A percentile compares a stretch with the other conserved stretches of the same genome.
These are phyloP conservation scores for Ganoderma resinaceum DNA, from an alignment of 1,284 basidiomycete species.

Conservation along the genomic window DNA sequence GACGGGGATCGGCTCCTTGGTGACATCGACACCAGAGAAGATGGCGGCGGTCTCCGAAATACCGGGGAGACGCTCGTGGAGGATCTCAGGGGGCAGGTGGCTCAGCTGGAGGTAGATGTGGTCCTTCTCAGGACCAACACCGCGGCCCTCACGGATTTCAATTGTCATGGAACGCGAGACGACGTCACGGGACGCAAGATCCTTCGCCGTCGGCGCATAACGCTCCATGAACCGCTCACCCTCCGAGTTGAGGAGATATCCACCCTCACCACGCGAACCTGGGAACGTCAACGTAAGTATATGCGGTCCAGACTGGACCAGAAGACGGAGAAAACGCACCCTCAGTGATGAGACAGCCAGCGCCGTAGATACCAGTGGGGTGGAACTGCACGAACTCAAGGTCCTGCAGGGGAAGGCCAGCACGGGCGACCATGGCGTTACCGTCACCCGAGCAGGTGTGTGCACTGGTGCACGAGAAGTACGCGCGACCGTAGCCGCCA, in stretches of 20 bases:
- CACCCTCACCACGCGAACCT: conserved; percentile 99
- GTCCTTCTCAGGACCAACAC: conserved; percentile 98
- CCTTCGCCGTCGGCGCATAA: conserved; percentile 99
- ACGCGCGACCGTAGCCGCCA: conserved; percentile 97
- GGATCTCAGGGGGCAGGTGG: conserved; percentile 94
- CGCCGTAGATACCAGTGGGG: conserved; percentile 99
- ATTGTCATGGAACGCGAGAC: conserved; percentile 99
- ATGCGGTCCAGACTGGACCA: background rate
- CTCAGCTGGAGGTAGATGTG: conserved; percentile 98
- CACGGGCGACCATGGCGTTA: conserved; percentile 98
- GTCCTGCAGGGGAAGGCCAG: conserved; percentile 97
- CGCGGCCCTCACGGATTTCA: conserved; percentile 98
- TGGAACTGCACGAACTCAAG: conserved; percentile 99
- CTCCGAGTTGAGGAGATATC: conserved; percentile 98
- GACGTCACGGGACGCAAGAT: conserved; percentile 99
- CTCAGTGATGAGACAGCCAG: conserved; percentile 99
- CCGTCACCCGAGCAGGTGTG: conserved; percentile 99
- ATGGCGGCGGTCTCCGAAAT: conserved; percentile 99
- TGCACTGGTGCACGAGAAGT: conserved; percentile 99
- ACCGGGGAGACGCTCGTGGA: conserved; percentile 98
- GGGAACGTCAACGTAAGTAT: conserved; percentile 5
- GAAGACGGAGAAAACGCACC: conserved; percentile 50
- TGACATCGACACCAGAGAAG: conserved; percentile 99
- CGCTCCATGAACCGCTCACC: conserved; percentile 99
- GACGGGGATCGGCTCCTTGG: conserved; percentile 99